Evolutionary conservation across 140 eudicot genomes (phyloP).

Genomic region (Bidens hawaiensis): DNA sequence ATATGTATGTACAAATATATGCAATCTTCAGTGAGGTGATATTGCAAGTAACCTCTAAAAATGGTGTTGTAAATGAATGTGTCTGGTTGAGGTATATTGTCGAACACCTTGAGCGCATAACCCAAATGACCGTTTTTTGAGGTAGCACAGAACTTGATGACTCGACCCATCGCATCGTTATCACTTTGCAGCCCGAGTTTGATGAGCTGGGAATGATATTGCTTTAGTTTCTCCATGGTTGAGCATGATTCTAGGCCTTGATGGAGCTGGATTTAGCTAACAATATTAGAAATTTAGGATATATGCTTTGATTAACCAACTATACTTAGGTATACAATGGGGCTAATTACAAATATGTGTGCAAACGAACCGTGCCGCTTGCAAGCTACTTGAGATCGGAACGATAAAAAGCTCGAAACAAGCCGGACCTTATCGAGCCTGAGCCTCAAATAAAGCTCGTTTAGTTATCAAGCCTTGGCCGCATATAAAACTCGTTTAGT

Average conservation of each 20-base stretch:
- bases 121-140: conserved; percentile 48
- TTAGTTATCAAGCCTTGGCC: too few relatives aligned
- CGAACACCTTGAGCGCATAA: conserved; percentile 62
- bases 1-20: conserved; percentile 43
- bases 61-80: conserved; percentile 65
- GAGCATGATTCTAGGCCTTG: conserved; percentile 46
- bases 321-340: too few relatives aligned
- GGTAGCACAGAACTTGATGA: conserved; percentile 59
- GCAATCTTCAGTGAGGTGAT: conserved; percentile 27
- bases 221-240: conserved; percentile 54
- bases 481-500: too few relatives aligned
- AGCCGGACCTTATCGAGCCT: too few relatives aligned
- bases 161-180: conserved; percentile 58
- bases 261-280: conserved; percentile 26
- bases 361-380: too few relatives aligned
- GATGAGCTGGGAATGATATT: conserved; percentile 59
- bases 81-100: conserved; percentile 53
- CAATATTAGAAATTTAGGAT: conserved; percentile 1
- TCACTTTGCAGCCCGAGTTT: conserved; percentile 55
- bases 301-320: neutral
- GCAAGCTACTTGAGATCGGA: too few relatives aligned
- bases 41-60: conserved; percentile 53
- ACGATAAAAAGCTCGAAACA: too few relatives aligned
- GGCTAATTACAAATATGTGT: neutral
- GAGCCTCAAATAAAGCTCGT: too few relatives aligned